phyloP scores from a whole-genome alignment of 2,329 filamentous ascomycete genomes.

The Penicillium sp. region DNA sequence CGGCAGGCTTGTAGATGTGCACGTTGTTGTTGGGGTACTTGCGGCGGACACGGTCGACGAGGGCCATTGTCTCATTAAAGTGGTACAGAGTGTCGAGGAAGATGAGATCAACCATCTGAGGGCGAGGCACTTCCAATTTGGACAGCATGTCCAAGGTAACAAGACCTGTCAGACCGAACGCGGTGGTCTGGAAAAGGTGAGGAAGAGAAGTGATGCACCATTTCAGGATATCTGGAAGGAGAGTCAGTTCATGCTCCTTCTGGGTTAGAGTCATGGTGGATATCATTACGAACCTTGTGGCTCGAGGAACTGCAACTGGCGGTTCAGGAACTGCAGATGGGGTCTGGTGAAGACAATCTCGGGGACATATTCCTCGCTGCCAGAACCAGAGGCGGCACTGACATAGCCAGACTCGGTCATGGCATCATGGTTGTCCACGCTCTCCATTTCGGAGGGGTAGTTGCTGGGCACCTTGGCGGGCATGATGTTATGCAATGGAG shows the following conservation, averaged over 20 bases:
- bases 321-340: conserved; percentile 87
- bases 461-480: conserved; percentile 37
- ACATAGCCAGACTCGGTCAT: conserved; percentile 86
- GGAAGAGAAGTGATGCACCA: conserved; percentile 91
- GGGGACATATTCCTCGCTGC: conserved; percentile 61
- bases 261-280: conserved; percentile 8
- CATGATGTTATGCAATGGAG: conserved; percentile 26
- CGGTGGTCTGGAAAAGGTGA: conserved; percentile 80
- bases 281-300: conserved; percentile 58
- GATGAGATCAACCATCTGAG: conserved; percentile 53
- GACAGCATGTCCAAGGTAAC: conserved; percentile 71
- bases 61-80: conserved; percentile 70
- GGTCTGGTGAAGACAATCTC: conserved; percentile 80
- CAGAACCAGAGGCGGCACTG: conserved; percentile 61
- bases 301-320: conserved; percentile 79
- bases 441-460: conserved; percentile 38
- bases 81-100: conserved; percentile 84
- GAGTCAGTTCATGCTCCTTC: conserved; percentile 13
- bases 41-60: conserved; percentile 69
- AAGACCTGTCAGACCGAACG: conserved; percentile 76
- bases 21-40: conserved; percentile 75
- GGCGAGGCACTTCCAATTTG: conserved; percentile 48
- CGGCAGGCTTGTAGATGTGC: conserved; percentile 85
- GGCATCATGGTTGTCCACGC: conserved; percentile 40
- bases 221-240: conserved; percentile 67